phyloP scores from a whole-genome alignment of 177 flowering plant species.

The Vitis hybrid region DNA sequence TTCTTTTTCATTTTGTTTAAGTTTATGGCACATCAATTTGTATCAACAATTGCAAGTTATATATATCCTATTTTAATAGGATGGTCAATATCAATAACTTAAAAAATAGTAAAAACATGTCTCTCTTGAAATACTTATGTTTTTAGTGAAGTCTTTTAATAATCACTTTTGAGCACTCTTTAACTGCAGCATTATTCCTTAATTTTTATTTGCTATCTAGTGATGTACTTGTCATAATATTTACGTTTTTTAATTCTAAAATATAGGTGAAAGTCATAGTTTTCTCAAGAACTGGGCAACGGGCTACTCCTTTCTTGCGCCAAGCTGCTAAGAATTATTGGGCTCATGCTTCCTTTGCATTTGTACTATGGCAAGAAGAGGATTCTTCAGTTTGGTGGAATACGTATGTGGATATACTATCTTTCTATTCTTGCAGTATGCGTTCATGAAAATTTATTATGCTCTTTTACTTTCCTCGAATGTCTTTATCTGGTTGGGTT shows the following conservation, averaged over 20 bases:
- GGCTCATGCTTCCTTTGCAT: slow-evolving; percentile 79
- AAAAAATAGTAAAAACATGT: too few relatives aligned
- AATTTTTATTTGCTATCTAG: not conserved
- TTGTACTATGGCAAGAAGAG: slow-evolving; percentile 81
- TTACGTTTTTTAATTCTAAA: slow-evolving; percentile 7
- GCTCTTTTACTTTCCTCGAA: not conserved
- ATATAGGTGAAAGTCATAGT: slow-evolving; percentile 77
- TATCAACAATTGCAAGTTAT: too few relatives aligned
- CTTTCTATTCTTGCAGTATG: not conserved
- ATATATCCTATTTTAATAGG: too few relatives aligned
- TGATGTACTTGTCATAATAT: not conserved
- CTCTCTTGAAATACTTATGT: too few relatives aligned
- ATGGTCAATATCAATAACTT: too few relatives aligned
- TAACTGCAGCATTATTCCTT: not conserved
- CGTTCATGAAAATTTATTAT: not conserved
- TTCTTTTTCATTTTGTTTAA: too few relatives aligned
- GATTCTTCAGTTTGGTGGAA: slow-evolving; percentile 87
- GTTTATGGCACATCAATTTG: too few relatives aligned
- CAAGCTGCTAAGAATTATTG: slow-evolving; percentile 71
- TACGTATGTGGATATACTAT: slow-evolving; percentile 45
- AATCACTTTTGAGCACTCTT: not conserved
- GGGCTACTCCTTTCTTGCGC: slow-evolving; percentile 87
- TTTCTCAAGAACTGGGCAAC: slow-evolving; percentile 88
- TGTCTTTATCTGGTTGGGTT: too few relatives aligned
- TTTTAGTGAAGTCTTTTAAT: not conserved